phyloP scores from a whole-genome alignment of 2,329 filamentous ascomycete species.

The Monosporascus sp. region DNA sequence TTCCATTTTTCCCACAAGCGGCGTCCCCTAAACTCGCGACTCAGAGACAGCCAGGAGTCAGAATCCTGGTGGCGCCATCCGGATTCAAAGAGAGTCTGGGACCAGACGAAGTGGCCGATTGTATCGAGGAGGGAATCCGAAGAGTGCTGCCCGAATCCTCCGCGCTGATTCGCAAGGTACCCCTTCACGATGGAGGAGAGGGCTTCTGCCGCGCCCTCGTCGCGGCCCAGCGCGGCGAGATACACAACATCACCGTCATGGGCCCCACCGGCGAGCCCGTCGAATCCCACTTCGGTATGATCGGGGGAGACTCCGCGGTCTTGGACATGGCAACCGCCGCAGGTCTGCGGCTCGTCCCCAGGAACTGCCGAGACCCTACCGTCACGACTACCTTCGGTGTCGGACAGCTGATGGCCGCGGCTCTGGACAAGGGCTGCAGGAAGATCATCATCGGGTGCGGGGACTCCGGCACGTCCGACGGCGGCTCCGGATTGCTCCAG shows the following conservation, averaged over 20 bases:
- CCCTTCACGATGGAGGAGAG: slow-evolving; percentile 48
- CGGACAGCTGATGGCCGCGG: slow-evolving; percentile 41
- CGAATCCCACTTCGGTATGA: slow-evolving; percentile 41
- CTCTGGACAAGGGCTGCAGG: slow-evolving; percentile 38
- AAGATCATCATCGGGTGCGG: slow-evolving; percentile 47
- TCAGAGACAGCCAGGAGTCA: no score
- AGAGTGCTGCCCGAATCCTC: slow-evolving; percentile 36
- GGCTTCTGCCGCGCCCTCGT: slow-evolving; percentile 44
- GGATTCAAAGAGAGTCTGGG: slow-evolving; percentile 50
- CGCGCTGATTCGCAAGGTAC: slow-evolving; percentile 36
- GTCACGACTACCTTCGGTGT: slow-evolving; percentile 47
- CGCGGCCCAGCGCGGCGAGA: slow-evolving; percentile 33
- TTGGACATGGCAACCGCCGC: slow-evolving; percentile 50
- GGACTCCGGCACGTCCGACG: slow-evolving; percentile 49
- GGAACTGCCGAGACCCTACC: slow-evolving; percentile 37
- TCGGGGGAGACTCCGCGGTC: slow-evolving; percentile 34
- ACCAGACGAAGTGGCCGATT: slow-evolving; percentile 42
- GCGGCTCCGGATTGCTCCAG: slow-evolving; percentile 49
- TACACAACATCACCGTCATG: slow-evolving; percentile 32
- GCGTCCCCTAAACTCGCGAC: no score
- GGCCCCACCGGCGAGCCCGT: slow-evolving; percentile 39
- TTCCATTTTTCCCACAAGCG: no score
- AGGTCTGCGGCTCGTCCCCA: slow-evolving; percentile 44
- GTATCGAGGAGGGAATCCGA: slow-evolving; percentile 43
- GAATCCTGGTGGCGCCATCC: slow-evolving; percentile 44